phyloP scores from a whole-genome alignment of 2,329 filamentous ascomycete genomes.

The Macrophomina tecta region DNA sequence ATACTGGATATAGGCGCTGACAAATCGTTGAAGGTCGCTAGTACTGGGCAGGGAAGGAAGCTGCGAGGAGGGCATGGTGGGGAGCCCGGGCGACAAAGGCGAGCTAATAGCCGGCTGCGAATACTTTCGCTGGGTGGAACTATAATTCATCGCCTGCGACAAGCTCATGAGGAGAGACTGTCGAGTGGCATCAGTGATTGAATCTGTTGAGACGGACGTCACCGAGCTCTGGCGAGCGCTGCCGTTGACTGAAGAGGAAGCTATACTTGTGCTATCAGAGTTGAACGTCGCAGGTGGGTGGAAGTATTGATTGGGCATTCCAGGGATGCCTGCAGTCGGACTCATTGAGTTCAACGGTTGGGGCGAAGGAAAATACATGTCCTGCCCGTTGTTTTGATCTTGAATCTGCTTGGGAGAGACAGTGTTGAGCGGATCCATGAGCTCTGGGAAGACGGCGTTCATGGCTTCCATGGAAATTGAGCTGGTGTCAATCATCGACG shows the following conservation, averaged over 20 bases:
- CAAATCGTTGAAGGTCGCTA: constrained; percentile 85
- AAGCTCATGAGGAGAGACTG: constrained; percentile 67
- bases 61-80: constrained; percentile 45
- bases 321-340: constrained; percentile 69
- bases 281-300: constrained; percentile 71
- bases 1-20: constrained; percentile 86
- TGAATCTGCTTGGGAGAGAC: constrained; percentile 78
- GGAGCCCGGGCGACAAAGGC: constrained; percentile 50
- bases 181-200: constrained; percentile 70
- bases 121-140: constrained; percentile 60
- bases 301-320: constrained; percentile 64
- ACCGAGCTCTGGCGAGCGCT: constrained; percentile 67
- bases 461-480: constrained; percentile 78
- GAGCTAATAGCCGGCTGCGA: constrained; percentile 64
- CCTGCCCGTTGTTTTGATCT: constrained; percentile 70
- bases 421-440: constrained; percentile 64
- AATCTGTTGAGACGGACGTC: constrained; percentile 66
- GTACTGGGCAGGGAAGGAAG: constrained; percentile 75
- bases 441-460: constrained; percentile 75
- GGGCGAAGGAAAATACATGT: constrained; percentile 80
- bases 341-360: constrained; percentile 77
- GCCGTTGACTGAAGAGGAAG: constrained; percentile 73
- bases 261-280: constrained; percentile 67
- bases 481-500: constrained; percentile 68
- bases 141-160: constrained; percentile 63